Evolutionary conservation across 768 basidiomycete genomes (phyloP).

Genomic region (Lyophyllum atratum): DNA sequence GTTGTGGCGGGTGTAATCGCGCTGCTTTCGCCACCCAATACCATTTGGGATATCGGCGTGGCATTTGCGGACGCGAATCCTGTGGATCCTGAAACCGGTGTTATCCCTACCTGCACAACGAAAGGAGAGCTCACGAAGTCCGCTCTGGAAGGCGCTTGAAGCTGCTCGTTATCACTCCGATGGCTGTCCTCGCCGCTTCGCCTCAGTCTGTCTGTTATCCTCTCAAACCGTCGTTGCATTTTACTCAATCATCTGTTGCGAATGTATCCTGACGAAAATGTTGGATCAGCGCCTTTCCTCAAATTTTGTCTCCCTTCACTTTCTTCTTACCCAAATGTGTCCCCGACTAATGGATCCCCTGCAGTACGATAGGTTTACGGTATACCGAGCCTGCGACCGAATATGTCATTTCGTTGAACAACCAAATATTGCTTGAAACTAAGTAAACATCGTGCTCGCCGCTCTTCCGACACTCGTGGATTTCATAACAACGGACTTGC

Average conservation of each 20-base stretch:
- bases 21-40: background rate
- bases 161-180: background rate
- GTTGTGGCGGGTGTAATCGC: background rate
- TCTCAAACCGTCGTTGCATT: no score
- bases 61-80: background rate
- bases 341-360: no score
- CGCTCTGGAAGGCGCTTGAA: background rate
- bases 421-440: background rate
- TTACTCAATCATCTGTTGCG: no score
- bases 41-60: background rate
- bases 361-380: slow-evolving; percentile 5
- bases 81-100: background rate
- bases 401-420: background rate
- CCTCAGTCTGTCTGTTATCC: no score
- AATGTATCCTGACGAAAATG: no score
- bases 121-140: background rate
- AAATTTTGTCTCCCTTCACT: no score
- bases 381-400: slow-evolving; percentile 3
- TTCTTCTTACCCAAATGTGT: no score
- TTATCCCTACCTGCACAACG: background rate
- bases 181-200: no score
- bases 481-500: no score
- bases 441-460: no score
- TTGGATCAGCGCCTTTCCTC: no score
- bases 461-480: no score